Base-by-base conservation (phyloP, 2,329 filamentous ascomycete genomes). In the Colletotrichum magnum region DNA sequence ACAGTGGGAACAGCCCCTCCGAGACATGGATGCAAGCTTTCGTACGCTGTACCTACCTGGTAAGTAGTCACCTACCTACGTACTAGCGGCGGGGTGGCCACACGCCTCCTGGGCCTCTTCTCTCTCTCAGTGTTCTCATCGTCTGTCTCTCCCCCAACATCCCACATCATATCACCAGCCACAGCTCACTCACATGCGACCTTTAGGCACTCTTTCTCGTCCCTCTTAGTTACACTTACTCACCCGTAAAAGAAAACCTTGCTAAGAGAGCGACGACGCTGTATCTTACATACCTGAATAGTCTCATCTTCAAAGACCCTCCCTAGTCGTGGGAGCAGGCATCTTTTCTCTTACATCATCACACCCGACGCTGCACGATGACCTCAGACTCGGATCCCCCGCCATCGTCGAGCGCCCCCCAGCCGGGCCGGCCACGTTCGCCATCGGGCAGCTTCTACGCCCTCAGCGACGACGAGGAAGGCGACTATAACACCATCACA, bases 401-500 rank as follows among this genome's bases (percentile, higher is more conserved):
- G 64, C 59, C 60, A 60, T 62, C 68, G 41, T 48, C 58, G 41
- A 70, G 39, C 28, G 68, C 52, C 52, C 68, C 70, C 47, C 73
- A 70, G 59, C 77, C 76, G 32, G 80, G 74, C 45, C 81, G 82
- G 62, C 76, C 86, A 58, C 74, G 89, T 15, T 98, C 95, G 43
- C 94, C 95, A 2, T 89, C 93, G 3, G 94, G 91, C 60, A 97
- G 94, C 76, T 96, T 95, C 85, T 98, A 97, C 85, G 95, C 95
- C 77, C 86, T 98, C 86, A 97, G 94, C 80, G 97, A 99, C 84
- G 94, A 97, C 77, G 95, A 97, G 72, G 96, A 98, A 81, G 93
- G 92, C 74, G 96, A 93, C 52, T 99, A 99, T 83, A 93, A 97
- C 79, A 98, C 94, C 18, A 94, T 99, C 76, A 92, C 94, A 5